A percentile compares a stretch with the other conserved stretches of the same genome.
Evolutionary conservation across 108 stramenopile genomes (phyloP).

Genomic region (Asterionellopsis glacialis): DNA sequence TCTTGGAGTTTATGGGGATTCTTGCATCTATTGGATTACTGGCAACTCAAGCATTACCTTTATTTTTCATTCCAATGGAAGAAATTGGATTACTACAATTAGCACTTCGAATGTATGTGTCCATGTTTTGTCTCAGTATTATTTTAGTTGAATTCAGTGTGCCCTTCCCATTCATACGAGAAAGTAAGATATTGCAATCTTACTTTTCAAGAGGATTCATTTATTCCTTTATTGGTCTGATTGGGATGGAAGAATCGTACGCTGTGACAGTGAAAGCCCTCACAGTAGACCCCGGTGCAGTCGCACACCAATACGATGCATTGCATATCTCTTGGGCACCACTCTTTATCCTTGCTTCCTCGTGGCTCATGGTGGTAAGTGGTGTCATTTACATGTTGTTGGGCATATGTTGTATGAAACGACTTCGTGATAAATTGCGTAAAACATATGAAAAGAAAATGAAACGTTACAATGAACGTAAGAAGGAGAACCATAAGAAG

Average conservation of each 20-base stretch:
- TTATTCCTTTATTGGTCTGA: slow-evolving; percentile 75
- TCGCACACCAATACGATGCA: slow-evolving; percentile 19
- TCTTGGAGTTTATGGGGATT: slow-evolving; percentile 28
- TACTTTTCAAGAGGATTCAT: slow-evolving; percentile 62
- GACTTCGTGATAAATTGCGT: slow-evolving; percentile 47
- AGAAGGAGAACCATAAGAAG: no score
- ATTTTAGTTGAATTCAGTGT: slow-evolving; percentile 49
- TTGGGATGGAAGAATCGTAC: slow-evolving; percentile 66
- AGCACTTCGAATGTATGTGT: slow-evolving; percentile 50
- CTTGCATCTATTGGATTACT: slow-evolving; percentile 25
- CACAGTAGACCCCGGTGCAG: slow-evolving; percentile 12
- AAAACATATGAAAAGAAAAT: slow-evolving; percentile 48
- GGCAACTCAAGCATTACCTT: slow-evolving; percentile 36
- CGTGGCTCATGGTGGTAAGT: slow-evolving; percentile 43
- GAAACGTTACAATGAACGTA: slow-evolving; percentile 26
- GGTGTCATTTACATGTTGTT: slow-evolving; percentile 61
- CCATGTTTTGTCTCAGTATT: slow-evolving; percentile 56
- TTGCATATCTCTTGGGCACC: slow-evolving; percentile 39
- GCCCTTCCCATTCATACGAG: slow-evolving; percentile 27
- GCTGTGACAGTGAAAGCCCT: slow-evolving; percentile 39
- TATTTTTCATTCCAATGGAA: slow-evolving; percentile 17
- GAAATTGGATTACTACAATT: slow-evolving; percentile 18
- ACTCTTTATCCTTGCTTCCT: slow-evolving; percentile 55
- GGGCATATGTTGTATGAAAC: slow-evolving; percentile 65
- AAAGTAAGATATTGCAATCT: slow-evolving; percentile 29